Conservation (phyloP, 768 basidiomycete genomes). For the Russula virescens region DNA sequence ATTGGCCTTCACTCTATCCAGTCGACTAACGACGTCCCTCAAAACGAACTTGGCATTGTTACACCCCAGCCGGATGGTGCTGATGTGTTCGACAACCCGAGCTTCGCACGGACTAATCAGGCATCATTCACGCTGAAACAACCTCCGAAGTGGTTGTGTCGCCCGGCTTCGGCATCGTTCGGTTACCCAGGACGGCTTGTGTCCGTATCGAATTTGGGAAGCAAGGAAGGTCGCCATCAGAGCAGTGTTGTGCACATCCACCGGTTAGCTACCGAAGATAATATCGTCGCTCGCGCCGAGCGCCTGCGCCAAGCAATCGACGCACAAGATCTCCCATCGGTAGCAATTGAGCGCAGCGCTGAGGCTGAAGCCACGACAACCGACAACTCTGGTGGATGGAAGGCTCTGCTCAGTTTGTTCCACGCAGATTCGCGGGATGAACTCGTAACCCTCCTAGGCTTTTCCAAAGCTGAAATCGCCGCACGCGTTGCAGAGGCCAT, state of each 20-base stretch:
- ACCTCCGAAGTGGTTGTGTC: slow-evolving; percentile 93
- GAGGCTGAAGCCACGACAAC: slow-evolving; percentile 28
- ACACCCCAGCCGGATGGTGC: slow-evolving; percentile 51
- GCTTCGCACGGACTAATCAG: slow-evolving; percentile 44
- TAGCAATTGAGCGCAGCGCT: slow-evolving; percentile 50
- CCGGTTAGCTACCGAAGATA: slow-evolving; percentile 68
- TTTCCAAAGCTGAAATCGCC: slow-evolving; percentile 83
- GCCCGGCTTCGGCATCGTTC: slow-evolving; percentile 75
- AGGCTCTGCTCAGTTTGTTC: slow-evolving; percentile 83
- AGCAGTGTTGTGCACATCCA: slow-evolving; percentile 77
- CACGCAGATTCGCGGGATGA: slow-evolving; percentile 85
- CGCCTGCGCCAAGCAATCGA: slow-evolving; percentile 60
- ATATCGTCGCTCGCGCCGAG: slow-evolving; percentile 67
- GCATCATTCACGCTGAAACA: slow-evolving; percentile 80
- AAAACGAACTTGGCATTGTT: slow-evolving; percentile 34
- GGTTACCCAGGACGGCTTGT: slow-evolving; percentile 90
- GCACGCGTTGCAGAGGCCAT: slow-evolving; percentile 77
- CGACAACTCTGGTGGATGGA: slow-evolving; percentile 63
- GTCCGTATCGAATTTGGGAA: slow-evolving; percentile 67
- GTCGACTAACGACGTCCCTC: slow-evolving; percentile 56
- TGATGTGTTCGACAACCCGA: slow-evolving; percentile 72
- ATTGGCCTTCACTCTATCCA: slow-evolving; percentile 92
- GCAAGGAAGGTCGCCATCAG: slow-evolving; percentile 72
- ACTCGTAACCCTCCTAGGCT: slow-evolving; percentile 83
- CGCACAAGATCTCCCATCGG: slow-evolving; percentile 49